Evolutionary conservation across 208 protist genomes (phyloP).

Genomic region (Crithidia expoeki): DNA sequence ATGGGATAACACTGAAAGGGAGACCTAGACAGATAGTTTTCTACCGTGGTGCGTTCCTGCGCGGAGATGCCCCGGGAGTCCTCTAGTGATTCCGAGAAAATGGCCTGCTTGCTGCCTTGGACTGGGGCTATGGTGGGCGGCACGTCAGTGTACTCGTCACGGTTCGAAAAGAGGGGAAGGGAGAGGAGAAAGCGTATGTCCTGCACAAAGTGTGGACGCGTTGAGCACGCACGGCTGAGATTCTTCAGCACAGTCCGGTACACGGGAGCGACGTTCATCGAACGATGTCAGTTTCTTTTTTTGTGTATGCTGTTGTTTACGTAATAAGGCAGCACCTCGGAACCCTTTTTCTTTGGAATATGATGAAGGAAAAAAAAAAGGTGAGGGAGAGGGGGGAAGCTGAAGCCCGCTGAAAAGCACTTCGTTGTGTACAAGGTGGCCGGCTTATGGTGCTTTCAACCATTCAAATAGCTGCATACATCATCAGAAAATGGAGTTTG

Average conservation of each 20-base stretch:
- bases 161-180: conserved; percentile 36
- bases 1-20: conserved; percentile 38
- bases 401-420: background rate
- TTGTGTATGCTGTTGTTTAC: too few species aligned
- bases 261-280: conserved; percentile 56
- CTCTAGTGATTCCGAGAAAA: background rate
- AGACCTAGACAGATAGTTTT: conserved; percentile 26
- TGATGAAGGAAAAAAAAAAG: too few species aligned
- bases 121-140: background rate
- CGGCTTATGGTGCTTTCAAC: too few species aligned
- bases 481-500: too few species aligned
- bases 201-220: conserved; percentile 66
- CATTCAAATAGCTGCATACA: too few species aligned
- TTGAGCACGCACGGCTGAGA: conserved; percentile 42
- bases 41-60: background rate
- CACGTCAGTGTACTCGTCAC: conserved; percentile 2
- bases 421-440: too few species aligned
- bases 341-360: too few species aligned
- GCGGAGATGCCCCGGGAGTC: background rate
- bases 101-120: background rate
- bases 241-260: conserved; percentile 71
- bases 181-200: conserved; percentile 85
- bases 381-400: too few species aligned
- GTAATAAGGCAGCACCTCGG: too few species aligned
- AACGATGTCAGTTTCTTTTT: background rate